Base-by-base conservation (phyloP, 2,329 filamentous ascomycete species). In the Arthrobotrys pseudoclavata region DNA sequence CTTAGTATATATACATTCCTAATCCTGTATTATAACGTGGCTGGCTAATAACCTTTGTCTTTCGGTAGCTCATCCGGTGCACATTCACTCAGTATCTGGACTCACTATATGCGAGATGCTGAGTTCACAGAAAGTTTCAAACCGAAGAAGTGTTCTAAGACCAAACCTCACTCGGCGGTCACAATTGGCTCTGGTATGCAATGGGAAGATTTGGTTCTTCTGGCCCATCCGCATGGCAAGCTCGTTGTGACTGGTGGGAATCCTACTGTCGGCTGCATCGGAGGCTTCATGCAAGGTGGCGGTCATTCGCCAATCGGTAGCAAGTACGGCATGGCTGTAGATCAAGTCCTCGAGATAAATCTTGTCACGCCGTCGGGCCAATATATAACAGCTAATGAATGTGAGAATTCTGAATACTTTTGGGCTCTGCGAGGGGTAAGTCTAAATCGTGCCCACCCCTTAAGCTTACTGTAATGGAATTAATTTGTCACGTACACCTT, bases 341-440 rank as follows among this genome's bases (percentile, higher is more conserved):
- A 86, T 57, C 83, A 85, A 70, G 83, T 82, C 0, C 80, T 85
- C 5, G 82, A 84, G 31, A 82, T 83, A 53, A 79, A 80, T 5
- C 77, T 84, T 22, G 82, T 85, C 6, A 83, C 82, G 13, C 67
- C 48, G 24, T 57, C 82, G 79, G 81, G 83, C 5, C 78, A 80
- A 4, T 79, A 82, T 24, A 67, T 83, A 2, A 80, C 79, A 0
- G 84, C 83, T 1, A 84, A 84, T 62, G 79, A 81, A 34, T 83
- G 81, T 3, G 79, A 84, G 31, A 83, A 87, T 47, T 62, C 81
- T 0, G 85, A 86, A 67, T 82, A 87, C 0, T 87, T 86, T 81
- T 87, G 85, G 84, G 86, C 86, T 22, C 81, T 87, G 4, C 84
- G 85, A 26, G 86, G 86, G 7, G 72, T 76, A 48, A 64, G 71